Evolutionary conservation across 1,139 yeast genomes (phyloP).

Genomic region (Magnusiomyces sp.): DNA sequence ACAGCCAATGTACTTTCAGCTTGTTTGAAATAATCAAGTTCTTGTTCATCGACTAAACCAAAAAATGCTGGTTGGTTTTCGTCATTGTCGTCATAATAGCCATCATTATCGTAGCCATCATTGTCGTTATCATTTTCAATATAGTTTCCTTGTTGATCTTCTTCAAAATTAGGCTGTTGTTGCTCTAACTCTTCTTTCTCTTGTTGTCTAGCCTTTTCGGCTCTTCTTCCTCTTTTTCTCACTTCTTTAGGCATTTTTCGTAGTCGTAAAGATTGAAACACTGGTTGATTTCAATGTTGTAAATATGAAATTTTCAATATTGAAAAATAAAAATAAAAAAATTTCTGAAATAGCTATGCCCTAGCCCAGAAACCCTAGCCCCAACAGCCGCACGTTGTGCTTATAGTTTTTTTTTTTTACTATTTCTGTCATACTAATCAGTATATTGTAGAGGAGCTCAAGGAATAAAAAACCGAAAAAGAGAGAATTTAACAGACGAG

Average conservation of each 20-base stretch:
- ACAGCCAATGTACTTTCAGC: slow-evolving; percentile 82
- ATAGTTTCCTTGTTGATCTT: slow-evolving; percentile 8
- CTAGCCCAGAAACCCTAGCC: slow-evolving; percentile 2
- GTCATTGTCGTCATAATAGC: slow-evolving; percentile 6
- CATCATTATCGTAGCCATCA: slow-evolving; percentile 11
- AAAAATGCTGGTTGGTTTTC: slow-evolving; percentile 43
- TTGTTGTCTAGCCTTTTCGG: slow-evolving; percentile 36
- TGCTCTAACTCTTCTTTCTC: slow-evolving; percentile 16
- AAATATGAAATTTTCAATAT: not conserved
- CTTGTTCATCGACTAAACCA: slow-evolving; percentile 78
- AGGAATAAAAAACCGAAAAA: too few species aligned
- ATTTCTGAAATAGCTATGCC: not conserved
- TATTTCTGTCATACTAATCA: too few species aligned
- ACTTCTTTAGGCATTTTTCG: slow-evolving; percentile 20
- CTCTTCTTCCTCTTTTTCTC: slow-evolving; percentile 59
- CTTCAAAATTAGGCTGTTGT: slow-evolving; percentile 12
- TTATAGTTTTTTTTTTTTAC: too few species aligned
- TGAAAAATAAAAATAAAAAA: not conserved
- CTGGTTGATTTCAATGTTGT: too few species aligned
- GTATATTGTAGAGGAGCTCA: too few species aligned
- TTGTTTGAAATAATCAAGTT: slow-evolving; percentile 82
- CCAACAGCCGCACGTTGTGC: not conserved
- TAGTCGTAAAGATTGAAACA: not conserved
- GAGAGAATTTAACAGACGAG: too few species aligned
- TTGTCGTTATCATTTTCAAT: slow-evolving; percentile 7